Evolutionary conservation across 1,284 basidiomycete species (phyloP).

Genomic region (Cystobasidium sp.): DNA sequence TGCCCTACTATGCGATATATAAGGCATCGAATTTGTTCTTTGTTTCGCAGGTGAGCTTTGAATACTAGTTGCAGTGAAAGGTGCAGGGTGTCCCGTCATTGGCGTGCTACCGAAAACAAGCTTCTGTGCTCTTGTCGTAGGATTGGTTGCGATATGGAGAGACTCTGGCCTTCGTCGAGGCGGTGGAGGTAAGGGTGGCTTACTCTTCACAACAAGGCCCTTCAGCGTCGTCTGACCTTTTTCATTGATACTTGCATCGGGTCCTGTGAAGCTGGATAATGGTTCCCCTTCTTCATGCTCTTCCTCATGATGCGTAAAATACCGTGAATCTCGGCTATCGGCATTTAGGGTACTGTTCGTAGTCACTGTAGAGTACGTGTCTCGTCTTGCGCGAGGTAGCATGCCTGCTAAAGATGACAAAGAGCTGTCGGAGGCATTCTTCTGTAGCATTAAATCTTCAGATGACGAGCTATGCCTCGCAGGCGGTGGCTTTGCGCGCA

Average conservation of each 20-base stretch:
- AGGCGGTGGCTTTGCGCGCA: conserved; percentile 9
- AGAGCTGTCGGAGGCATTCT: conserved; percentile 31
- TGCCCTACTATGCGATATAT: conserved; percentile 26
- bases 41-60: conserved; percentile 23
- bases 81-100: conserved; percentile 14
- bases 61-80: conserved; percentile 21
- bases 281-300: conserved; percentile 14
- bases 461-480: conserved; percentile 32
- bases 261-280: not conserved
- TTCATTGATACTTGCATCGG: not conserved
- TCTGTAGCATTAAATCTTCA: conserved; percentile 24
- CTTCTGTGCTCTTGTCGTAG: conserved; percentile 1
- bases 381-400: not conserved
- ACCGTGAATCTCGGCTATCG: not conserved
- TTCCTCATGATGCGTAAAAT: not conserved
- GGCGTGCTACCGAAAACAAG: conserved; percentile 12
- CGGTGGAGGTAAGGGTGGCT: conserved; percentile 29
- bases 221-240: conserved; percentile 5
- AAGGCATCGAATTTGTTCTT: conserved; percentile 13
- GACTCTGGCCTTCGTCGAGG: conserved; percentile 25
- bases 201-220: not conserved
- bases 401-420: conserved; percentile 22
- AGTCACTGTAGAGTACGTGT: not conserved
- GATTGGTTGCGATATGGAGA: conserved; percentile 1
- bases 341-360: not conserved